Conservation (phyloP, 1,284 basidiomycete genomes). For the Heterobasidion irregulare region DNA sequence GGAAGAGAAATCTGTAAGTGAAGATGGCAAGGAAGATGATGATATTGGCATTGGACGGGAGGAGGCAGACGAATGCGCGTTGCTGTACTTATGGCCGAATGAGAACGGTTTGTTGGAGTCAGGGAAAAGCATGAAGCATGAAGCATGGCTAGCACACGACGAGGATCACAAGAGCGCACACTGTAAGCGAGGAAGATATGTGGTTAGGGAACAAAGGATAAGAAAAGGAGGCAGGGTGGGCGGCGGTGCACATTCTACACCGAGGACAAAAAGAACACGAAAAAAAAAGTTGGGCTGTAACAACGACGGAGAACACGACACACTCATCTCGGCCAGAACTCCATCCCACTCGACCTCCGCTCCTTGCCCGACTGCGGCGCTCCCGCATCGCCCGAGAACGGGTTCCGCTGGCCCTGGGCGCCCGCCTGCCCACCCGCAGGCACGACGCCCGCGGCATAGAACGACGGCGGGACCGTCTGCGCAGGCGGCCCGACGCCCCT, state of each 20-base stretch:
- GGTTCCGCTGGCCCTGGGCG: conserved; percentile 43
- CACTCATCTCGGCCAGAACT: conserved; percentile 64
- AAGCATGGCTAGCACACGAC: no score
- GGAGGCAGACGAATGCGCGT: no score
- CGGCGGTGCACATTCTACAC: neutral
- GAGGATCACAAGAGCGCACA: no score
- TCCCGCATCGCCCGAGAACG: conserved; percentile 26
- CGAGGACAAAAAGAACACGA: neutral
- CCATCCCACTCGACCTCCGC: conserved; percentile 61
- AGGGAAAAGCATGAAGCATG: no score
- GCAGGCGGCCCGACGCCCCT: conserved; percentile 33
- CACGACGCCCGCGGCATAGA: conserved; percentile 53
- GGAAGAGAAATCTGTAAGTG: no score
- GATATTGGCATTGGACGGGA: no score
- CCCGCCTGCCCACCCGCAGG: conserved; percentile 32
- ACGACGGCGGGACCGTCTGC: conserved; percentile 48
- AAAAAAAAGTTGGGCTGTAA: neutral
- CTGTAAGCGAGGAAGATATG: no score
- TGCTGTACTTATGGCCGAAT: no score
- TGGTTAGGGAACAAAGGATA: neutral
- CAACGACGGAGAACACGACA: neutral
- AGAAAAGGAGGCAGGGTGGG: neutral
- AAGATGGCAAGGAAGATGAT: no score
- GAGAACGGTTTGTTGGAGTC: no score
- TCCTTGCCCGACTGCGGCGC: conserved; percentile 38